Base-by-base conservation (phyloP, 768 basidiomycete species). In the Tylopilus sp. region DNA sequence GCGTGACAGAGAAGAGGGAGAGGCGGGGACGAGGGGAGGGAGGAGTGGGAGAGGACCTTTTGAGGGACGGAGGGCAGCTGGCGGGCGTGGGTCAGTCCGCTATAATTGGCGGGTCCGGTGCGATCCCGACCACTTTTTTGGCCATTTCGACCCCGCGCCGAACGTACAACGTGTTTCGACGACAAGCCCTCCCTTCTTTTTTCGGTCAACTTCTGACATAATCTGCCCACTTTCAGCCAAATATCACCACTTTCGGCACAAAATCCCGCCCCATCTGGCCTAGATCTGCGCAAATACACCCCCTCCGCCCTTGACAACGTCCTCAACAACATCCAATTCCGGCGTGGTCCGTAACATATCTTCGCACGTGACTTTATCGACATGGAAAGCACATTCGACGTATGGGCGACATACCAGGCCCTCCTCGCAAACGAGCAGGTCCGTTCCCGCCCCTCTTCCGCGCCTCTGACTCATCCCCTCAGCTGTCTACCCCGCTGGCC, bases 401-500 rank as follows among this genome's bases (percentile, higher is more conserved):
- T 82, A 44, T 74, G 75, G 57, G 58, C 64, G 3, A 71, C 84
- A 16, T 94, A 88, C 57, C 75, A 78, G 52, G 73, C 74, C 53
- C 80, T 85, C 52, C 76, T 92, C 48, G 68, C 76, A 43, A 71
- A 93, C 71, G 79, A 85, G 34, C 69, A 89, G 71, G 92, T 90
- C 62, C 59, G 79, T 71, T 19, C 21, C 42, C 40, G 11, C 0
- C 13, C n/a, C 6, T 14, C 50, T 8, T 0, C 22, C 17, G 1
- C 16, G 17, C 26, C 17, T 3, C 40, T 38, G 33, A 48, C n/a
- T 36, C 33, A 3, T 3, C 4, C 40, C 9, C 19, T 2, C 12
- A 92, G 89, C 81, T 90, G 50, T 85, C 89, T 0, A 79, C 83
- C 5, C 94, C 94, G 10, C 76, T 96, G 21, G 95, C 93, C 19